Evolutionary conservation across 331 rosid species (phyloP).

Genomic region (Pyracantha coccinea): DNA sequence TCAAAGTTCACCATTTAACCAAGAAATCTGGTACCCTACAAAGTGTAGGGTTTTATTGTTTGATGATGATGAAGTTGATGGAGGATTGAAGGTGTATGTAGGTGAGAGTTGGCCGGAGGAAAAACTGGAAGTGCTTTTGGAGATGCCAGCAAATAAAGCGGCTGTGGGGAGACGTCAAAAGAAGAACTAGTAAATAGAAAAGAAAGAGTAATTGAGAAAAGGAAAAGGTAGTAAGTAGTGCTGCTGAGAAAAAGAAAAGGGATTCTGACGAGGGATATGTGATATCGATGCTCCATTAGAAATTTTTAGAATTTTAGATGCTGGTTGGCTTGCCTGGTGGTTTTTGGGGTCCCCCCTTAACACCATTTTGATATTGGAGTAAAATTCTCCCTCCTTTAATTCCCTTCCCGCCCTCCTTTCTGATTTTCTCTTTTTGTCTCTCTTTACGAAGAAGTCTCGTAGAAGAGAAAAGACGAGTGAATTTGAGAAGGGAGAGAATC

Average conservation of each 20-base stretch:
- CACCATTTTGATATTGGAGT: background rate
- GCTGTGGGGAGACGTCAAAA: constrained; percentile 17
- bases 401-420: too few relatives aligned
- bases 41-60: background rate
- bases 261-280: background rate
- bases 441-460: too few relatives aligned
- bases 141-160: constrained; percentile 32
- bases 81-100: background rate
- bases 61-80: background rate
- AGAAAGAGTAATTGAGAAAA: constrained; percentile 12
- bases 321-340: background rate
- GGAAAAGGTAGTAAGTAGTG: constrained; percentile 11
- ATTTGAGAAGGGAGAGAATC: too few relatives aligned
- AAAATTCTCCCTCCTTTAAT: too few relatives aligned
- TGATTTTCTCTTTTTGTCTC: too few relatives aligned
- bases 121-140: constrained; percentile 12
- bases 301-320: background rate
- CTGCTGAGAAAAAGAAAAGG: background rate
- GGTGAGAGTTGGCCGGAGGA: background rate
- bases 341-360: background rate
- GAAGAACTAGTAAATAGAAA: background rate
- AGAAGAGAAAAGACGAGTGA: too few relatives aligned
- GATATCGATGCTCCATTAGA: background rate
- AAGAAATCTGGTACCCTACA: background rate
- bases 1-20: constrained; percentile 19